Evolutionary conservation across 495 filamentous ascomycete species (phyloP).

Genomic region (Friedmanniomyces simplex): DNA sequence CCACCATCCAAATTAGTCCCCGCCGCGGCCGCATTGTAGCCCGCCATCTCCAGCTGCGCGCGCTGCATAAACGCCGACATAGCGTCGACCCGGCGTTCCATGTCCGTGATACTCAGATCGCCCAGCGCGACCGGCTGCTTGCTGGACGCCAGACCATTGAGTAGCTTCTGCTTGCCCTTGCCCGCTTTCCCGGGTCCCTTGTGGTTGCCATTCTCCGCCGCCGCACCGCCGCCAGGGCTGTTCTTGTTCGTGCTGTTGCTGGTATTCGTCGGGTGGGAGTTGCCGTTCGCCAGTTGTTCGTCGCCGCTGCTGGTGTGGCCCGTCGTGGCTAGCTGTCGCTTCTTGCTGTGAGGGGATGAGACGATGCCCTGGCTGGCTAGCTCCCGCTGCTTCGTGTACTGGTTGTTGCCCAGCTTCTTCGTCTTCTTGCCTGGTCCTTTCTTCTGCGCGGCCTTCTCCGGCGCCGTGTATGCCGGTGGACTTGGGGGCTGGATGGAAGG

Average conservation of each 20-base stretch:
- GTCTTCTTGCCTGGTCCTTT: conserved; percentile 17
- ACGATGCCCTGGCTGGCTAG: background rate
- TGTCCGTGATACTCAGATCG: conserved; percentile 80
- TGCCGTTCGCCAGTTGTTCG: conserved; percentile 28
- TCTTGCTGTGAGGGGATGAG: conserved; percentile 12
- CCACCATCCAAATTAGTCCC: conserved; percentile 22
- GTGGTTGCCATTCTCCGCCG: background rate
- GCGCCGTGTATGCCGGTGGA: conserved; percentile 10
- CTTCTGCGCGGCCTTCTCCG: conserved; percentile 19
- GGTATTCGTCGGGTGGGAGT: conserved; percentile 31
- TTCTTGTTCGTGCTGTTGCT: conserved; percentile 14
- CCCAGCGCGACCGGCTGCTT: conserved; percentile 47
- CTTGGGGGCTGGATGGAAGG: conserved; percentile 18
- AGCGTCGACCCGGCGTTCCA: conserved; percentile 71
- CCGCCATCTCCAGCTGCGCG: conserved; percentile 82
- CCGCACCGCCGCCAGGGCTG: conserved; percentile 5
- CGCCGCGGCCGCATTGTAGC: conserved; percentile 32
- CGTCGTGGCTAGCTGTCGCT: conserved; percentile 37
- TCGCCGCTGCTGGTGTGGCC: conserved; percentile 41
- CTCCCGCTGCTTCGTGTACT: conserved; percentile 48
- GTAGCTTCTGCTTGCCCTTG: conserved; percentile 23
- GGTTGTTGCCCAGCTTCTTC: conserved; percentile 69
- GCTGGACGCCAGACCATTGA: conserved; percentile 30
- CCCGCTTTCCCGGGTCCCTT: conserved; percentile 8
- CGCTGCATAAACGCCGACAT: conserved; percentile 86